Percentiles rank a stretch among this genome's conserved stretches.
phyloP scores from a whole-genome alignment of 1,284 basidiomycete species.

The Pseudozyma sp. region DNA sequence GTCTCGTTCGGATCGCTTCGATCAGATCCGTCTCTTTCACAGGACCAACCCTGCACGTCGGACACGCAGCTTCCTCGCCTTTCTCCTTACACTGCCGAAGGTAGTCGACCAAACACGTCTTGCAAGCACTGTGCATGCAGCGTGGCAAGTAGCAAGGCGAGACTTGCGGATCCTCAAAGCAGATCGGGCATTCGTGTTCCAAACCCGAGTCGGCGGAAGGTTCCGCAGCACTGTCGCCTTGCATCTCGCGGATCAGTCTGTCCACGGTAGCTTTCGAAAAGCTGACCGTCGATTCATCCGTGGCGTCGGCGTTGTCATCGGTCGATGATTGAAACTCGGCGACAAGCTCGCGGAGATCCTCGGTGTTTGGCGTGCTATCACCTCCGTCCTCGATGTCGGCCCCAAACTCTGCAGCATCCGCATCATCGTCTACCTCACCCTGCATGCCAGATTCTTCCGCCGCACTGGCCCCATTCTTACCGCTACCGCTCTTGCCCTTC shows the following conservation, averaged over 20 bases:
- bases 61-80: slow-evolving; percentile 73
- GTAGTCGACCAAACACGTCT: slow-evolving; percentile 81
- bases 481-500: not conserved
- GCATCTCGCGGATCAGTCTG: slow-evolving; percentile 37
- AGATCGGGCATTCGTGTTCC: slow-evolving; percentile 67
- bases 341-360: slow-evolving; percentile 53
- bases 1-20: slow-evolving; percentile 71
- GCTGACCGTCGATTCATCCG: slow-evolving; percentile 2
- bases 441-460: slow-evolving; percentile 14
- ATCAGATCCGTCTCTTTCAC: slow-evolving; percentile 73
- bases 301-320: slow-evolving; percentile 8
- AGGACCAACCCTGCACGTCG: slow-evolving; percentile 60
- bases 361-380: slow-evolving; percentile 28
- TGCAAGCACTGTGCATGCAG: slow-evolving; percentile 74
- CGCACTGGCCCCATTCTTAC: not conserved
- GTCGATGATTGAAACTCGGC: slow-evolving; percentile 44
- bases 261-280: slow-evolving; percentile 51
- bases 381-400: slow-evolving; percentile 27
- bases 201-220: not conserved
- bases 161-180: slow-evolving; percentile 62
- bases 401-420: slow-evolving; percentile 20
- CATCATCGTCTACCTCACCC: slow-evolving; percentile 12
- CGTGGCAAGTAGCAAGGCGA: slow-evolving; percentile 65
- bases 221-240: slow-evolving; percentile 8
- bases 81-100: slow-evolving; percentile 77